Evolutionary conservation across 2,329 filamentous ascomycete genomes (phyloP), one percentile per base, ranked within the genome.

Genomic region (Pseudocercospora pini-densiflorae): DNA sequence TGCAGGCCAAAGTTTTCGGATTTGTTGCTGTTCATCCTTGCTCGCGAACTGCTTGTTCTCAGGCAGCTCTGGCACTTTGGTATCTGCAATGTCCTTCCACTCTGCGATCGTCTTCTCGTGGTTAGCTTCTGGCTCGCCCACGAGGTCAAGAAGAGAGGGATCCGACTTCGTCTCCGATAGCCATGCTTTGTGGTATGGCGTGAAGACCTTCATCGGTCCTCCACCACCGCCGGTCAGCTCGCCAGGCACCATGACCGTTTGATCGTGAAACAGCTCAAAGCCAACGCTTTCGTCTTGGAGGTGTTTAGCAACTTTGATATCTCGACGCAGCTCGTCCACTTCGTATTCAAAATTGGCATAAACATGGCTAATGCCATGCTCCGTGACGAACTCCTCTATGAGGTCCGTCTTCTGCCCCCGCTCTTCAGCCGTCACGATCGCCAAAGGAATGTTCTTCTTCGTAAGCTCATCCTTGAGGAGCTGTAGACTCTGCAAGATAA

Each of bases 291-390:
- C 70, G 4, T 76, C 71, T 27, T 77, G 67, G 27, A 77, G 69
- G 10, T 74, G 72, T 59, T 81, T 76, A 0, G 81, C 75, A 1
- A 84, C 68, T 62, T 80, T 79, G 54, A 83, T 79, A 68, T 85
- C 84, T 1, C 83, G 76, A 40, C 93, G 84, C 63, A 97, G 80
- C 79, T 97, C 94, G 75, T 97, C 94, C 0, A 96, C 92, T 77
- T 97, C 94, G 73, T 97, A 97, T 76, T 97, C 93, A 67, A 93
- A 88, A 61, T 85, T 84, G 16, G 80, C 81, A 67, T 80, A 85
- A 1, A 85, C 76, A 59, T 85, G 82, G 1, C 80, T 82, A 12
- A 84, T 72, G 23, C 79, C 74, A 49, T 83, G 77, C 9, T 82
- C 76, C 53, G 81, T 78, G 33, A 83, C 72, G 67, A 84, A 84